These are phyloP conservation scores for Iberis pinnata DNA, from an alignment of 345 rosid species.

Conservation along the genomic window DNA sequence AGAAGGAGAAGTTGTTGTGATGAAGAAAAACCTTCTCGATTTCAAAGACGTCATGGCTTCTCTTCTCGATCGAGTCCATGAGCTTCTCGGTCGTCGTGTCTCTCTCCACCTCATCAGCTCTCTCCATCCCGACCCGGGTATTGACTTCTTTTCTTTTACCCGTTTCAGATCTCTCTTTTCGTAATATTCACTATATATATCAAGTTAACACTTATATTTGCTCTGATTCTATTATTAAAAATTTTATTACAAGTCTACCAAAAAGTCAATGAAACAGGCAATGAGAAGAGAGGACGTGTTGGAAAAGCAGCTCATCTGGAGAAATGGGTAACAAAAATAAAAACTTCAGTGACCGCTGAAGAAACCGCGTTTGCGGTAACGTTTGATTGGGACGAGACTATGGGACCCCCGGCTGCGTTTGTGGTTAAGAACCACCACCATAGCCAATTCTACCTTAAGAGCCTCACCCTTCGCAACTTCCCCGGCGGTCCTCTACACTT, in stretches of 20 bases:
- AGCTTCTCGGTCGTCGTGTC: conserved; percentile 57
- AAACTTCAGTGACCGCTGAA: conserved; percentile 41
- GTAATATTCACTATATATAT: too few relatives aligned
- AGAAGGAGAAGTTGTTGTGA: conserved; percentile 47
- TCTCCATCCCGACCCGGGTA: conserved; percentile 53
- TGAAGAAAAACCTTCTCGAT: conserved; percentile 74
- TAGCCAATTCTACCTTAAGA: conserved; percentile 58
- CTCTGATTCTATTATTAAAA: background rate
- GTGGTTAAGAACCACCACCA: conserved; percentile 57
- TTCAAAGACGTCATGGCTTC: conserved; percentile 59
- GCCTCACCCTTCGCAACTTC: conserved; percentile 44
- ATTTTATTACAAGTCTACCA: too few relatives aligned
- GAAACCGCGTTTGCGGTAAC: conserved; percentile 42
- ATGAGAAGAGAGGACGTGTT: conserved; percentile 40
- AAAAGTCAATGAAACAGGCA: conserved; percentile 35
- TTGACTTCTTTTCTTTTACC: background rate
- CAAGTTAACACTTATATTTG: too few relatives aligned
- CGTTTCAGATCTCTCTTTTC: background rate
- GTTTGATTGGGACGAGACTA: conserved; percentile 64
- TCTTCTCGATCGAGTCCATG: conserved; percentile 54
- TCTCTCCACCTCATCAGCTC: conserved; percentile 60
- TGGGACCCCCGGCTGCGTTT: conserved; percentile 70
- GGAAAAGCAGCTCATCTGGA: conserved; percentile 63
- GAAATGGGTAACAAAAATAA: conserved; percentile 47
- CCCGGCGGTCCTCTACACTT: conserved; percentile 51